A percentile compares a stretch with the other conserved stretches of the same genome.
Conservation (phyloP, 768 basidiomycete genomes). For the Boletellus sp. region DNA sequence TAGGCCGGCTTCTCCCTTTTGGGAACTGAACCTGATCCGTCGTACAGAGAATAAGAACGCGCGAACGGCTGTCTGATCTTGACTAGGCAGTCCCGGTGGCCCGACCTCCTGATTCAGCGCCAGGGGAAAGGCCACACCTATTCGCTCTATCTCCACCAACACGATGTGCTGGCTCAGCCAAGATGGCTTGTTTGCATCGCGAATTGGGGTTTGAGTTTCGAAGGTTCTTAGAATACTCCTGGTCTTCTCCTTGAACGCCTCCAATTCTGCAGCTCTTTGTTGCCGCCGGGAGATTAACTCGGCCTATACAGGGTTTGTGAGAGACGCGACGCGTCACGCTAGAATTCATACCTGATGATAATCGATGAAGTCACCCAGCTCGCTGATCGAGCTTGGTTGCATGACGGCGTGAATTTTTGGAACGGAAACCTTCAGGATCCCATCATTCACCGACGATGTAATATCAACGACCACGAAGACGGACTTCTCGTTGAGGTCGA, state of each 20-base stretch:
- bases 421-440: slow-evolving; percentile 49
- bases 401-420: slow-evolving; percentile 87
- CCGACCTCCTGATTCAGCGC: slow-evolving; percentile 57
- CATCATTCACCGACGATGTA: slow-evolving; percentile 39
- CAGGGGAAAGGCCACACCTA: slow-evolving; percentile 91
- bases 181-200: slow-evolving; percentile 29
- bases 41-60: slow-evolving; percentile 87
- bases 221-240: slow-evolving; percentile 70
- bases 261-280: slow-evolving; percentile 72
- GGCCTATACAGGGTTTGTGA: slow-evolving; percentile 40
- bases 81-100: slow-evolving; percentile 38
- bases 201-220: slow-evolving; percentile 50
- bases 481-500: slow-evolving; percentile 61
- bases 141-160: slow-evolving; percentile 52
- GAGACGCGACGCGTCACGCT: not conserved
- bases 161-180: slow-evolving; percentile 59
- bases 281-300: slow-evolving; percentile 74
- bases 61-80: slow-evolving; percentile 48
- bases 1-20: slow-evolving; percentile 75
- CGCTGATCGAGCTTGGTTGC: slow-evolving; percentile 90
- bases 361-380: slow-evolving; percentile 86
- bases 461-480: slow-evolving; percentile 86
- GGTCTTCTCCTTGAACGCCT: slow-evolving; percentile 80
- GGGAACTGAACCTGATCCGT: slow-evolving; percentile 66
- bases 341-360: slow-evolving; percentile 60